Evolutionary conservation across 345 rosid species (phyloP).

Genomic region (Boechera divaricarpa): DNA sequence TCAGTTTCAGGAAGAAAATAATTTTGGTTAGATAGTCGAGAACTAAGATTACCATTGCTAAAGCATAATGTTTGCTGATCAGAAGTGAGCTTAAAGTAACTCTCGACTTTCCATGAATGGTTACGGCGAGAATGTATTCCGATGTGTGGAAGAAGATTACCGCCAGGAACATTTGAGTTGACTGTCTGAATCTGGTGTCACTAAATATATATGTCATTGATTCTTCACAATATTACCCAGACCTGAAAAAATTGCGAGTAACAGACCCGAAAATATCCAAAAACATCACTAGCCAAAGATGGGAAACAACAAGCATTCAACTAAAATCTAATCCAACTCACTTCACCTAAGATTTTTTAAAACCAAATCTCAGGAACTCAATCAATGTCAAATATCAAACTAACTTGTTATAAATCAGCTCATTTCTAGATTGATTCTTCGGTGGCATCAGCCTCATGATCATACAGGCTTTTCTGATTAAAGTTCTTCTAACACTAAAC

Average conservation of each 20-base stretch:
- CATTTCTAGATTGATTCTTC: neutral
- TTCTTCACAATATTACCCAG: conserved; percentile 20
- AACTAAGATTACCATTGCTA: conserved; percentile 62
- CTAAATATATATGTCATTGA: conserved; percentile 59
- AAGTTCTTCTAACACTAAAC: conserved; percentile 12
- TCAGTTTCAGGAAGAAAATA: conserved; percentile 56
- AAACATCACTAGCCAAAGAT: conserved; percentile 6
- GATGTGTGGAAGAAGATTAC: conserved; percentile 67
- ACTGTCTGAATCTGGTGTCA: conserved; percentile 57
- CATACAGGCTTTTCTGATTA: neutral
- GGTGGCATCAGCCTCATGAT: neutral
- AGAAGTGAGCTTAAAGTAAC: conserved; percentile 65
- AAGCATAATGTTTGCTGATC: conserved; percentile 58
- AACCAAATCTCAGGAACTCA: conserved; percentile 26
- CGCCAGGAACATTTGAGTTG: conserved; percentile 58
- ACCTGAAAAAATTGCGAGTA: conserved; percentile 51
- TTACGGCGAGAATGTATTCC: conserved; percentile 59
- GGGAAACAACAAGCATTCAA: conserved; percentile 16
- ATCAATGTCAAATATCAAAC: conserved; percentile 10
- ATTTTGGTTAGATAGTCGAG: conserved; percentile 60
- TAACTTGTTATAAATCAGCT: neutral
- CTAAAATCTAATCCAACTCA: conserved; percentile 2
- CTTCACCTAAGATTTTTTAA: neutral
- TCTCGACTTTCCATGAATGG: conserved; percentile 57
- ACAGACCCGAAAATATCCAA: conserved; percentile 9